phyloP scores from a whole-genome alignment of 1,284 basidiomycete genomes.

The Ustilago nuda region DNA sequence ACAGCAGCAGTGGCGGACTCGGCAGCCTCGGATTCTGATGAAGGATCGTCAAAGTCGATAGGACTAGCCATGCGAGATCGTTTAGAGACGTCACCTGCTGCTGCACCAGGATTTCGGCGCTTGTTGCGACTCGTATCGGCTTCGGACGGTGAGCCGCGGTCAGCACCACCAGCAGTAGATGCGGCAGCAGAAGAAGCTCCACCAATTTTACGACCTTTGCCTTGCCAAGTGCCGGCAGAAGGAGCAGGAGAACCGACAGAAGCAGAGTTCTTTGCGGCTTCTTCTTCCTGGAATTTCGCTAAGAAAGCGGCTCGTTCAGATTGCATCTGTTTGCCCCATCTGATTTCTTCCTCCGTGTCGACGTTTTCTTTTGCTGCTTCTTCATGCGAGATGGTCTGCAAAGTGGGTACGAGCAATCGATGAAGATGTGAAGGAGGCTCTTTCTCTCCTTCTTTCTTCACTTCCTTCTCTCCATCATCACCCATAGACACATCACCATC shows the following conservation, averaged over 20 bases:
- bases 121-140: constrained; percentile 25
- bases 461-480: constrained; percentile 22
- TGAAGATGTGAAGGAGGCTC: constrained; percentile 53
- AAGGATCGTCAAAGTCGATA: constrained; percentile 37
- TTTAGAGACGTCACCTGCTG: constrained; percentile 38
- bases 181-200: constrained; percentile 12
- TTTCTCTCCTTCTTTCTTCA: constrained; percentile 15
- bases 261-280: constrained; percentile 51
- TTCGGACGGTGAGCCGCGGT: constrained; percentile 36
- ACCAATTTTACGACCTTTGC: constrained; percentile 26
- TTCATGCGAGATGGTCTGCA: constrained; percentile 37
- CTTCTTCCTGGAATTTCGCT: constrained; percentile 63
- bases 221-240: constrained; percentile 30
- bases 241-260: constrained; percentile 36
- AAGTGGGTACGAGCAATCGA: constrained; percentile 53
- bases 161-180: constrained; percentile 15
- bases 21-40: constrained; percentile 14
- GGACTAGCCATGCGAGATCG: constrained; percentile 47
- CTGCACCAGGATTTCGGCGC: constrained; percentile 20
- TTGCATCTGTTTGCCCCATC: constrained; percentile 66
- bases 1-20: constrained; percentile 3
- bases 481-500: constrained; percentile 45
- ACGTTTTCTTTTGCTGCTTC: constrained; percentile 59
- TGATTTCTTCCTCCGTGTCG: constrained; percentile 64
- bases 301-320: constrained; percentile 62